Base-by-base conservation (phyloP, 768 basidiomycete species). In the Termitomyces sp. region DNA sequence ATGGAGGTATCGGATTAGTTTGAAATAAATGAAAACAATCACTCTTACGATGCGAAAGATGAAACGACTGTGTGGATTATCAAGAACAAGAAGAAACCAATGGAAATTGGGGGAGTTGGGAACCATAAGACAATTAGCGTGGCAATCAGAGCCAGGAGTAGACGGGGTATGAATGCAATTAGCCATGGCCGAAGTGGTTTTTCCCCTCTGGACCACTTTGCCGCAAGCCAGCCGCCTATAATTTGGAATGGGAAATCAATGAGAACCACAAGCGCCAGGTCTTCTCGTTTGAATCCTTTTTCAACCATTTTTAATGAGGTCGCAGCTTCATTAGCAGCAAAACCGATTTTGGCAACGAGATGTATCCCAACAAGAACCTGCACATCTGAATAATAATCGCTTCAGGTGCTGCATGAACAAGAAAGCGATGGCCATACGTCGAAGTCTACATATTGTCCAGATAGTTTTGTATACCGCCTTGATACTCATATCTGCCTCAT, bases 201-300 rank as follows among this genome's bases (percentile, higher is more conserved):
- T 48, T 87, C 85, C 14, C 93, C 92, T 53, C 81, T 77, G 5
- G 92, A 88, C 93, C 94, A 98, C 62, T 85, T 86, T 3, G 93
- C 96, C 1, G 95, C 93, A 26, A 96, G 75, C 88, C 91, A 98
- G 6, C 96, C 96, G 21, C 92, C 94, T 55, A 90, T 67, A 50
- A 99, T 93, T 75, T 98, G 95, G 73, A 97, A 96, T 2, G 97
- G 97, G 63, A 98, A 98, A 71, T 99, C 97, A 61, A 98, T 88
- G 40, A 98, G 83, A 44, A 96, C 95, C 3, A 93, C 89, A 15
- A 94, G 78, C n/a, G 97, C 94, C 40, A 98, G 79, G 64, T 99
- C 97, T 75, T 98, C 97, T 41, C 94, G 88, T 57, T 86, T 89
- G 53, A 99, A 79, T 1, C 97, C 97, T 67, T 98, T 98, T 70